phyloP scores from a whole-genome alignment of 1,284 basidiomycete genomes.

The Cryptococcus sp. region DNA sequence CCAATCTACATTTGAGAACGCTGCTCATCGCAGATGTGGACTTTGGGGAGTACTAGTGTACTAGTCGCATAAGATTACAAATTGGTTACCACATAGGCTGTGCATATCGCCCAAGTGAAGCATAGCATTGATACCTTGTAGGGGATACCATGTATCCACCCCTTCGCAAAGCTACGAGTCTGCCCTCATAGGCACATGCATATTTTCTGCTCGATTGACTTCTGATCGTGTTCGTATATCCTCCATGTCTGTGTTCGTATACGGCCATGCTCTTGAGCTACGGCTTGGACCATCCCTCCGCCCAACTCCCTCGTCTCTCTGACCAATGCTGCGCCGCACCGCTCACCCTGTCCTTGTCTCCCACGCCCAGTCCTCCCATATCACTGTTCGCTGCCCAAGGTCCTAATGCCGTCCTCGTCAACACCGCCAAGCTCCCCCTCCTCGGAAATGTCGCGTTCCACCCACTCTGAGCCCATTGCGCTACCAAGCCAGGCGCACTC shows the following conservation, averaged over 20 bases:
- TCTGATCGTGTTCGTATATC: no score
- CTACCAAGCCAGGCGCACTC: slow-evolving; percentile 4
- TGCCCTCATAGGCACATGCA: neutral
- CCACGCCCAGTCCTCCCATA: neutral
- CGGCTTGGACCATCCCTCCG: slow-evolving; percentile 8
- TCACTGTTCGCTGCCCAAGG: neutral
- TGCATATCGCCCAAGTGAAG: no score
- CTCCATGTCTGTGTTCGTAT: no score
- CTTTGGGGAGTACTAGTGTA: slow-evolving; percentile 81
- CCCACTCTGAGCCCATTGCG: neutral
- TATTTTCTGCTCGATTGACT: no score
- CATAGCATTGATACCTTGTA: no score
- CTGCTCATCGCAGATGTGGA: slow-evolving; percentile 42
- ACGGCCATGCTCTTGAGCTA: no score
- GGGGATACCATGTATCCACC: no score
- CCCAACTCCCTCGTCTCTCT: slow-evolving; percentile 10
- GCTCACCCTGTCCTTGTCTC: neutral
- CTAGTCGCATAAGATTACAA: no score
- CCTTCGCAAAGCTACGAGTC: no score
- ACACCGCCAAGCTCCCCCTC: slow-evolving; percentile 7
- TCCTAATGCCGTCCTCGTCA: neutral
- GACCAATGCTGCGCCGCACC: slow-evolving; percentile 3
- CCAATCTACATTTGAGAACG: no score
- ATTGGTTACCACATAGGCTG: no score
- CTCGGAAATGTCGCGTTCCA: slow-evolving; percentile 12